phyloP scores from a whole-genome alignment of 495 filamentous ascomycete genomes.

The Xylaria nigripes region DNA sequence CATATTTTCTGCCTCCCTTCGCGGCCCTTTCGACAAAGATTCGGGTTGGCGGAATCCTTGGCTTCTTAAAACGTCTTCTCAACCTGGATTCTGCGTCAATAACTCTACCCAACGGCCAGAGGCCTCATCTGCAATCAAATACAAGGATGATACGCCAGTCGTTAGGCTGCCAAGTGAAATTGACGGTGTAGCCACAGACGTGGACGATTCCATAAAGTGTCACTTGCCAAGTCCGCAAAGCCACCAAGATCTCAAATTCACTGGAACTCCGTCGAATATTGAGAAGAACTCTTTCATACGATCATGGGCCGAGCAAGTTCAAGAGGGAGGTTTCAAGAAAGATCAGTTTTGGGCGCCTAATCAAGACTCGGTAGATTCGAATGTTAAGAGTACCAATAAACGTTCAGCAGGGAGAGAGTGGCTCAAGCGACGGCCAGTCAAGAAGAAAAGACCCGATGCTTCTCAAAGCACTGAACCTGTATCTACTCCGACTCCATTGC shows the following conservation, averaged over 20 bases:
- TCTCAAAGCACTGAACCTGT: constrained; percentile 9
- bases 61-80: constrained; percentile 27
- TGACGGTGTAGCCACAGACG: constrained; percentile 8
- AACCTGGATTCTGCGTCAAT: constrained; percentile 9
- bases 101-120: background rate
- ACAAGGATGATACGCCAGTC: background rate
- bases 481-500: constrained; percentile 18
- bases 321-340: constrained; percentile 7
- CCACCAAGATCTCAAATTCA: constrained; percentile 13
- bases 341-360: constrained; percentile 25
- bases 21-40: constrained; percentile 51
- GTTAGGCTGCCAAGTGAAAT: background rate
- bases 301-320: constrained; percentile 18
- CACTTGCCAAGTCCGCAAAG: constrained; percentile 25
- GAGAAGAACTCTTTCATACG: constrained; percentile 16
- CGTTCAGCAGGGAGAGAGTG: constrained; percentile 16
- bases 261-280: background rate
- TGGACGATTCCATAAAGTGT: constrained; percentile 15
- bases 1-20: constrained; percentile 54
- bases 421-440: constrained; percentile 19
- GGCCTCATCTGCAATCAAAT: background rate
- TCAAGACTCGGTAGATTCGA: background rate
- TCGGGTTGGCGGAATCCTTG: constrained; percentile 60
- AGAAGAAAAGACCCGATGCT: constrained; percentile 13
- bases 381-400: constrained; percentile 9